Evolutionary conservation across 2,329 filamentous ascomycete genomes (phyloP).

Genomic region (Tolypocladium tundrense): DNA sequence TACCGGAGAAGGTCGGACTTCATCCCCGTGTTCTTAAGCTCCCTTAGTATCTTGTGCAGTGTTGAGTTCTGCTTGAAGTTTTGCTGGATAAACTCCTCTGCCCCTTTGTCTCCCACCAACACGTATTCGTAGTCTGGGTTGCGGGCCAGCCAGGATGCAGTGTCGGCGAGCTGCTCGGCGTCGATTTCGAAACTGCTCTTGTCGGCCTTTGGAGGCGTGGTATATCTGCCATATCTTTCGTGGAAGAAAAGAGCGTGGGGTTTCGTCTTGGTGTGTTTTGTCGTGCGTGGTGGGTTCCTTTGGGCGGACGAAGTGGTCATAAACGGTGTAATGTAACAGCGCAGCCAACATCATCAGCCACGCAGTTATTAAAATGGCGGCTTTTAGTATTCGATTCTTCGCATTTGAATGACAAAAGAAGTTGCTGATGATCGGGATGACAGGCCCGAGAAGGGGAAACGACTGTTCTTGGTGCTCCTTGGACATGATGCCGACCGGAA

Average conservation of each 20-base stretch:
- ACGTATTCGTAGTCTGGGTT: slow-evolving; percentile 1
- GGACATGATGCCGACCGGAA: too few species aligned
- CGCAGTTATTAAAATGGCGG: background rate
- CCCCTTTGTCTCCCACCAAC: background rate
- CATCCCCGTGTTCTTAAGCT: slow-evolving; percentile 15
- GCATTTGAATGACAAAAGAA: background rate
- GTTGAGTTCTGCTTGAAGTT: slow-evolving; percentile 1
- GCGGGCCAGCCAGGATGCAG: background rate
- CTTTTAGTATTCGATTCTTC: background rate
- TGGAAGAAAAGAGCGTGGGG: background rate
- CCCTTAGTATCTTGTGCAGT: slow-evolving; percentile 8
- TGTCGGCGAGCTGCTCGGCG: background rate
- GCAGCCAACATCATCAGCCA: background rate
- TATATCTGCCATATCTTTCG: slow-evolving; percentile 1
- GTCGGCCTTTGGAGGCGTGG: background rate
- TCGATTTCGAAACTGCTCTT: background rate
- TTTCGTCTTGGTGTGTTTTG: background rate
- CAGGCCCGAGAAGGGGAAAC: too few species aligned
- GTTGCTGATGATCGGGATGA: background rate
- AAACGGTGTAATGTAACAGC: background rate
- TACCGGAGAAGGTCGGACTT: slow-evolving; percentile 17
- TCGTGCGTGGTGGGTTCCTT: background rate
- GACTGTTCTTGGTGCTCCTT: too few species aligned
- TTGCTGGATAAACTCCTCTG: background rate
- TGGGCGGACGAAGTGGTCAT: background rate